Evolutionary conservation across 2,329 filamentous ascomycete genomes (phyloP), one percentile per base, ranked within the genome.

Genomic region (Cercospora sesami): DNA sequence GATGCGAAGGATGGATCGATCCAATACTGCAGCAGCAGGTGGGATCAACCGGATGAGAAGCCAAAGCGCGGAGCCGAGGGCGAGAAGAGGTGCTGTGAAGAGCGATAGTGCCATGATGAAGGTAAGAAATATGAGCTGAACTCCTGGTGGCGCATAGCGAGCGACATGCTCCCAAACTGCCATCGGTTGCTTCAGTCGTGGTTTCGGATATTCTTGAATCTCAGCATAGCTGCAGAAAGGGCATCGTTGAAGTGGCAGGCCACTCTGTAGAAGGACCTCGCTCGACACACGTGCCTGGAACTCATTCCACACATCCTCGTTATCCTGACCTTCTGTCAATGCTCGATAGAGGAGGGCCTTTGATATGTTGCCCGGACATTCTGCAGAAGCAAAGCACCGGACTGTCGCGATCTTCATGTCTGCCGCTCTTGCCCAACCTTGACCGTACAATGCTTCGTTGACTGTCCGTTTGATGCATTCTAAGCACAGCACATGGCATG

Each of bases 191-290:
- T 71, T 69, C 7, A 77, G 61, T 36, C 63, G 61, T 12, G 72
- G 60, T 23, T 63, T 28, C 1, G 75, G 73, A 18, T 80, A 74
- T 51, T 84, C 81, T 78, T 97, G 93, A 28, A 93, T 85, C 82
- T 98, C 95, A 33, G 93, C 93, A 76, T 98, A 99, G 72, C 85
- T 86, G 83, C 94, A 99, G 77, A 96, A 97, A 0, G 94, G 93
- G 75, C 95, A 98, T 45, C 90, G 89, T 59, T 95, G 85, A 1
- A 98, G 86, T 3, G 91, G 90, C 6, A 97, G 80, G 23, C 88
- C 86, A 26, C 90, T 91, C 65, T 90, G 89, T 28, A 91, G 80
- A 1, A 99, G 85, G 21, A 85, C 88, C 73, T 96, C 91, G 67
- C 91, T 90, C 3, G 91, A 90, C 26, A 96, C 84, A 31, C 93